These are phyloP conservation scores for Metschnikowia anglica DNA, from an alignment of 805 yeast genomes.

Conservation along the genomic window DNA sequence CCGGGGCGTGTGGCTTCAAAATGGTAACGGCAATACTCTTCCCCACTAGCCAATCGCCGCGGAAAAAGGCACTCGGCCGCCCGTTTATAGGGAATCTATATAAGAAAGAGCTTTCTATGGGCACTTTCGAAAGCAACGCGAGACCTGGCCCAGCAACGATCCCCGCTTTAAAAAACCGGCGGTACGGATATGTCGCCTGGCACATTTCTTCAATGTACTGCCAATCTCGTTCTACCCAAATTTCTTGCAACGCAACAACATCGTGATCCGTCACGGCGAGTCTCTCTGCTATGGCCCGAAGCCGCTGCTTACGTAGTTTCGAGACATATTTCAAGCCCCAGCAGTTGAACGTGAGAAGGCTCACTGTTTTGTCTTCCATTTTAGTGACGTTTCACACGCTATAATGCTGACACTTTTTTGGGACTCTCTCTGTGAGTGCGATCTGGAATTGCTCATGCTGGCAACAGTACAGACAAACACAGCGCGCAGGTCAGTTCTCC, in stretches of 20 bases:
- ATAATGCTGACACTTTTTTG: too few species aligned
- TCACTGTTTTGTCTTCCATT: conserved; percentile 6
- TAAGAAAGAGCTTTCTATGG: conserved; percentile 75
- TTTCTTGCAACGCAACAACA: conserved; percentile 89
- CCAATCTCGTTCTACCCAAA: conserved; percentile 91
- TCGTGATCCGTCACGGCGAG: conserved; percentile 62
- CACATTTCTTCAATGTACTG: conserved; percentile 53
- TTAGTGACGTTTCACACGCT: too few species aligned
- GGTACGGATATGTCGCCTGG: conserved; percentile 51
- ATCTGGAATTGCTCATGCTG: too few species aligned
- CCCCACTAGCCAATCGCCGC: conserved; percentile 98
- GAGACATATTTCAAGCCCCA: conserved; percentile 92
- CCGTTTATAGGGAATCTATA: conserved; percentile 92
- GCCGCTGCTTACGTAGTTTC: conserved; percentile 61
- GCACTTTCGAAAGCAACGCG: conserved; percentile 78
- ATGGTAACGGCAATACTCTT: conserved; percentile 76
- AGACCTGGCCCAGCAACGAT: conserved; percentile 92
- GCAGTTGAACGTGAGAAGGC: conserved; percentile 66
- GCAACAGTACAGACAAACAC: too few species aligned
- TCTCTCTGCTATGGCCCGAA: conserved; percentile 70
- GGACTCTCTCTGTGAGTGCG: too few species aligned
- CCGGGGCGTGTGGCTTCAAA: conserved; percentile 50
- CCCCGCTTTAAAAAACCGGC: conserved; percentile 76
- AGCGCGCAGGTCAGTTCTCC: too few species aligned
- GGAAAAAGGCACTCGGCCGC: conserved; percentile 84